A percentile compares a stretch with the other conserved stretches of the same genome.
Conservation (phyloP, 2,329 filamentous ascomycete species). For the Xenoacremonium recifei region DNA sequence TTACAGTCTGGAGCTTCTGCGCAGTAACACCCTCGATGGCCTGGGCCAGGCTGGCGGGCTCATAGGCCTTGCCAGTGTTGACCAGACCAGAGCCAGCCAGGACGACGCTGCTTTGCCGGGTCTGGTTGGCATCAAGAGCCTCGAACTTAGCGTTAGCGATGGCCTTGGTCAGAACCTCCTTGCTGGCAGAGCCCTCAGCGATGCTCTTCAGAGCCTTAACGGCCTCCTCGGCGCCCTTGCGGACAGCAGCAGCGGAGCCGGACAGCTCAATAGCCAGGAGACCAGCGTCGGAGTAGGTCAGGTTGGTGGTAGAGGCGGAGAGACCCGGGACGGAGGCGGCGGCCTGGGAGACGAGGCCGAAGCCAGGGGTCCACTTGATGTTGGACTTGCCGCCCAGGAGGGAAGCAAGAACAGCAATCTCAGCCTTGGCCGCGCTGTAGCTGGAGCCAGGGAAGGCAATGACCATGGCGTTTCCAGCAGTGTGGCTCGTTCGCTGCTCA, state of each 20-base stretch:
- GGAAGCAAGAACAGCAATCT: conserved; percentile 81
- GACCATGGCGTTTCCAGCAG: conserved; percentile 76
- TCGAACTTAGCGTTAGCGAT: conserved; percentile 92
- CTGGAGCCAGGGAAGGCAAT: conserved; percentile 92
- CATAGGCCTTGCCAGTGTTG: conserved; percentile 76
- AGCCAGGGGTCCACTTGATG: conserved; percentile 95
- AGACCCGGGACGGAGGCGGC: conserved; percentile 64
- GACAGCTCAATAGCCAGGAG: conserved; percentile 81
- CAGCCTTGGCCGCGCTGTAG: conserved; percentile 80
- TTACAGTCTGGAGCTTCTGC: conserved; percentile 82
- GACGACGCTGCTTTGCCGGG: conserved; percentile 73
- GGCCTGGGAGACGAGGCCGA: conserved; percentile 84
- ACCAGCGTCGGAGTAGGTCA: conserved; percentile 90
- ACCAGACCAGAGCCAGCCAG: conserved; percentile 82
- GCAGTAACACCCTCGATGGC: conserved; percentile 77
- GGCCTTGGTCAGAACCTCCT: conserved; percentile 89
- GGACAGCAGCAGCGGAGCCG: conserved; percentile 71
- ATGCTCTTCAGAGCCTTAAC: conserved; percentile 82
- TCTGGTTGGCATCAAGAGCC: conserved; percentile 78
- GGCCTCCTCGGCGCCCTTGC: conserved; percentile 70
- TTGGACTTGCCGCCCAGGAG: conserved; percentile 86
- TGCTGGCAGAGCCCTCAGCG: conserved; percentile 69
- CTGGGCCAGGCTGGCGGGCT: conserved; percentile 78
- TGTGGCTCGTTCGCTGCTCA: conserved; percentile 83
- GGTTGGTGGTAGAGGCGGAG: conserved; percentile 71